phyloP scores from a whole-genome alignment of 805 yeast genomes.

The Ogataea corticis region DNA sequence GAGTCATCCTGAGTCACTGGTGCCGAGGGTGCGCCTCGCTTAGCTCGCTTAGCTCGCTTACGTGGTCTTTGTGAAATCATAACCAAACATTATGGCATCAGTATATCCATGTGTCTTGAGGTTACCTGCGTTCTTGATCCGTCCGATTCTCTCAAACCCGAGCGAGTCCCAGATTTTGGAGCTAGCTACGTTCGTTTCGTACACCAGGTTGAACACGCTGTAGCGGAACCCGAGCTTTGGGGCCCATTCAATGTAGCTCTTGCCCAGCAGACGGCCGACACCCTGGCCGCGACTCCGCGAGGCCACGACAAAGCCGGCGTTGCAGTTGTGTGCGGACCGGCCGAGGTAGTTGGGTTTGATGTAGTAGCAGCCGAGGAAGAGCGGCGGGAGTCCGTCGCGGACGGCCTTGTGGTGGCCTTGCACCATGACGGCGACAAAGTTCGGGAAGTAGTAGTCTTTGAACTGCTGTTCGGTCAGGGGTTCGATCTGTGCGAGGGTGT shows the following conservation, averaged over 20 bases:
- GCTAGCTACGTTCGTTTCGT: slow-evolving; percentile 77
- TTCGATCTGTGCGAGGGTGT: slow-evolving; percentile 67
- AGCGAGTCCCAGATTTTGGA: slow-evolving; percentile 76
- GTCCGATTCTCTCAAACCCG: slow-evolving; percentile 80
- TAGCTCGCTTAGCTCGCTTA: no score
- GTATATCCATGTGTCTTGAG: slow-evolving; percentile 67
- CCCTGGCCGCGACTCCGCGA: slow-evolving; percentile 54
- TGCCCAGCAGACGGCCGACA: slow-evolving; percentile 71
- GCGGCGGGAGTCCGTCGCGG: slow-evolving; percentile 43
- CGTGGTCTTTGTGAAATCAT: slow-evolving; percentile 37
- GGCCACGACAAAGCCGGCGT: slow-evolving; percentile 82
- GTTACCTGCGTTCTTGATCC: slow-evolving; percentile 69
- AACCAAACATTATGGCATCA: slow-evolving; percentile 80
- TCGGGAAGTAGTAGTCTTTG: slow-evolving; percentile 62
- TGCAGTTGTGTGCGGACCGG: slow-evolving; percentile 82
- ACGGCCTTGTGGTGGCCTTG: slow-evolving; percentile 38
- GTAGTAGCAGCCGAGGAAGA: slow-evolving; percentile 71
- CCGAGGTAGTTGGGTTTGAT: slow-evolving; percentile 87
- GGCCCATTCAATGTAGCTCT: slow-evolving; percentile 66
- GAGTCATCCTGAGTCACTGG: not conserved
- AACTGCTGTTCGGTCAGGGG: slow-evolving; percentile 50
- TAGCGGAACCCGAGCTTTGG: slow-evolving; percentile 77
- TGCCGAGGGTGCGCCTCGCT: no score
- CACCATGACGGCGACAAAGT: slow-evolving; percentile 65
- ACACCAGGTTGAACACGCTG: slow-evolving; percentile 86